A percentile compares a stretch with the other conserved stretches of the same genome.
These are phyloP conservation scores for Fragilaria crotonensis DNA, from an alignment of 108 stramenopile genomes.

Conservation along the genomic window DNA sequence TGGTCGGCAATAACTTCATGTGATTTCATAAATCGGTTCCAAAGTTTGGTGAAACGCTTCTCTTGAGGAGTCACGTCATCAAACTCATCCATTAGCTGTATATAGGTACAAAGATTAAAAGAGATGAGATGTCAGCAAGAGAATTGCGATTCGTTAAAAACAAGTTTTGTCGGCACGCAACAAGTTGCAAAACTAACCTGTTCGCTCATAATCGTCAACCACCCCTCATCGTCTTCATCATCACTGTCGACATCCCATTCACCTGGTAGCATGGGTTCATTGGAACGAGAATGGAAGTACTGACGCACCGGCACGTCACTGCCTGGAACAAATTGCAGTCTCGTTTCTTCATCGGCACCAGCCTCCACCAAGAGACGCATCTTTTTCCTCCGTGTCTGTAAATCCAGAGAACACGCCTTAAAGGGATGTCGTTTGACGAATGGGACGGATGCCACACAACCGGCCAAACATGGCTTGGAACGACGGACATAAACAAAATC, in stretches of 20 bases:
- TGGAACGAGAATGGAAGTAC: constrained; percentile 12
- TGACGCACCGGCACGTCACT: constrained; percentile 6
- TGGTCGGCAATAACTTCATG: constrained; percentile 2
- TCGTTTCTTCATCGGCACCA: neutral
- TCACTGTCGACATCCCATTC: constrained; percentile 18
- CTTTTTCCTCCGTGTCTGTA: constrained; percentile 6
- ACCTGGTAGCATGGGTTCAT: constrained; percentile 7
- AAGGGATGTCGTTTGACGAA: constrained; percentile 5
- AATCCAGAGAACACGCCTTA: constrained; percentile 5
- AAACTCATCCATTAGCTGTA: constrained; percentile 40
- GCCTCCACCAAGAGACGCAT: constrained; percentile 1
- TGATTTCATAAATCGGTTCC: constrained; percentile 40
- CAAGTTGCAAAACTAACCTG: neutral
- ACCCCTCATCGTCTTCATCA: constrained; percentile 9
- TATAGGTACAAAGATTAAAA: no score
- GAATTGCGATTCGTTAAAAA: no score
- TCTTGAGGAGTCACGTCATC: constrained; percentile 41
- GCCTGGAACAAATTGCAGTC: neutral
- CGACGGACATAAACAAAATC: constrained; percentile 8
- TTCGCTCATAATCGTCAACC: constrained; percentile 9
- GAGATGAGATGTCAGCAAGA: no score
- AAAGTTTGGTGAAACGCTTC: constrained; percentile 46
- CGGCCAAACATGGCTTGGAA: neutral
- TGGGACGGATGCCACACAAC: neutral
- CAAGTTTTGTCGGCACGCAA: no score